Conservation (phyloP, 192 early-diverging fungal genomes). For the Spizellomyces punctatus region DNA sequence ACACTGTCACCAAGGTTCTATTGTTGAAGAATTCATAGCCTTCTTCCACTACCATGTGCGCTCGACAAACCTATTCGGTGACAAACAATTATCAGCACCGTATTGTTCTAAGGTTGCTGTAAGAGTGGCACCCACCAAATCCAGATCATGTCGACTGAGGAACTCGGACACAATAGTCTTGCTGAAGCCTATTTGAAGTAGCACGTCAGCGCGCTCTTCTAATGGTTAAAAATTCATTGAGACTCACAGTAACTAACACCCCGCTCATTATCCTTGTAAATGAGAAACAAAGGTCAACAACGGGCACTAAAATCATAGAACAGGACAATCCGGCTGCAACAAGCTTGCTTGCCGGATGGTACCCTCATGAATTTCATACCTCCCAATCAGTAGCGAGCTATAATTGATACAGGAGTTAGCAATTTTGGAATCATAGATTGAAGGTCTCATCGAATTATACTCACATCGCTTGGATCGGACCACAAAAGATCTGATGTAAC, state of each 20-base stretch:
- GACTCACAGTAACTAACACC: conserved; percentile 85
- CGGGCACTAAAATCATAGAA: too few species aligned
- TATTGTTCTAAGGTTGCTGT: neutral
- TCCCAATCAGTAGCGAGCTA: conserved; percentile 66
- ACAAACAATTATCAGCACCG: neutral
- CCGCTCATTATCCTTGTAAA: conserved; percentile 77
- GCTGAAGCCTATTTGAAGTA: conserved; percentile 66
- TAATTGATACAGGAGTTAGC: too few species aligned
- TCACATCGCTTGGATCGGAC: conserved; percentile 85
- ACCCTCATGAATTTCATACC: too few species aligned
- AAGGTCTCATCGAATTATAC: conserved; percentile 37
- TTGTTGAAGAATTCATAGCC: conserved; percentile 98
- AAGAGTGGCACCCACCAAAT: conserved; percentile 60
- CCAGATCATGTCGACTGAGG: conserved; percentile 82
- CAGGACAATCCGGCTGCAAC: too few species aligned
- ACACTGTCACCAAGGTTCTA: conserved; percentile 88
- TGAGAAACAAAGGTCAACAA: too few species aligned
- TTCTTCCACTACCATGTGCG: conserved; percentile 96
- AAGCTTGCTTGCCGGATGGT: too few species aligned
- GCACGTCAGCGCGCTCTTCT: too few species aligned
- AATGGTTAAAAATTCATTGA: too few species aligned
- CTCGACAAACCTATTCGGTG: conserved; percentile 57
- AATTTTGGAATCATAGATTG: neutral
- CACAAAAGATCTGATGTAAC: conserved; percentile 71
- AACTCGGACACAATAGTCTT: conserved; percentile 83